phyloP scores from a whole-genome alignment of 768 basidiomycete genomes.

The Trametes cinnabarina region DNA sequence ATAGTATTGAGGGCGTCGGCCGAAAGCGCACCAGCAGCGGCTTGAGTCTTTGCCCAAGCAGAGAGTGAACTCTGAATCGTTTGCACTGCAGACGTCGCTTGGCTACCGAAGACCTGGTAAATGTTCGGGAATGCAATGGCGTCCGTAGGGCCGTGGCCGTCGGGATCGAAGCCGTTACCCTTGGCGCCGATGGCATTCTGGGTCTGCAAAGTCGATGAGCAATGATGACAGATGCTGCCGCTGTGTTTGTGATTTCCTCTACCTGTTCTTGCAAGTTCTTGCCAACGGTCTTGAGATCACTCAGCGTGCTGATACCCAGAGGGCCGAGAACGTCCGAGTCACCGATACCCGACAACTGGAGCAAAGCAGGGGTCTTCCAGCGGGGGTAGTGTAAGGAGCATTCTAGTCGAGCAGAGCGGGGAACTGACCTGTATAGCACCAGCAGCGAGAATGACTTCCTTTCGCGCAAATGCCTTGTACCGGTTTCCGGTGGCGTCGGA shows the following conservation, averaged over 20 bases:
- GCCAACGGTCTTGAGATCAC: conserved; percentile 50
- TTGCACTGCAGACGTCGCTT: conserved; percentile 25
- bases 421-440: conserved; percentile 40
- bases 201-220: too few species aligned
- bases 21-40: conserved; percentile 35
- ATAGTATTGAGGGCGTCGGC: conserved; percentile 43
- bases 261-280: conserved; percentile 56
- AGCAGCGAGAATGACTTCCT: conserved; percentile 54
- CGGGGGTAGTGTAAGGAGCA: not conserved
- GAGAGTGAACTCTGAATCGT: conserved; percentile 39
- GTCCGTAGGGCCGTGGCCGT: conserved; percentile 31
- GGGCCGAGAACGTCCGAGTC: conserved; percentile 43
- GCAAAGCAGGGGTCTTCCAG: conserved; percentile 37
- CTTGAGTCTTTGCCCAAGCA: conserved; percentile 45
- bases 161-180: conserved; percentile 11
- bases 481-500: conserved; percentile 30
- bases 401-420: not conserved
- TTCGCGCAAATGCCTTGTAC: conserved; percentile 42
- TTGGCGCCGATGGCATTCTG: conserved; percentile 11
- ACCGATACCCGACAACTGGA: conserved; percentile 59
- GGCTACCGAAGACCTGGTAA: conserved; percentile 42
- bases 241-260: too few species aligned
- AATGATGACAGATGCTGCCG: too few species aligned
- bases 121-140: conserved; percentile 52
- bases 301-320: conserved; percentile 46